These are phyloP conservation scores for Magnolia sinica DNA, from an alignment of 164 flowering plant genomes.

Conservation along the genomic window DNA sequence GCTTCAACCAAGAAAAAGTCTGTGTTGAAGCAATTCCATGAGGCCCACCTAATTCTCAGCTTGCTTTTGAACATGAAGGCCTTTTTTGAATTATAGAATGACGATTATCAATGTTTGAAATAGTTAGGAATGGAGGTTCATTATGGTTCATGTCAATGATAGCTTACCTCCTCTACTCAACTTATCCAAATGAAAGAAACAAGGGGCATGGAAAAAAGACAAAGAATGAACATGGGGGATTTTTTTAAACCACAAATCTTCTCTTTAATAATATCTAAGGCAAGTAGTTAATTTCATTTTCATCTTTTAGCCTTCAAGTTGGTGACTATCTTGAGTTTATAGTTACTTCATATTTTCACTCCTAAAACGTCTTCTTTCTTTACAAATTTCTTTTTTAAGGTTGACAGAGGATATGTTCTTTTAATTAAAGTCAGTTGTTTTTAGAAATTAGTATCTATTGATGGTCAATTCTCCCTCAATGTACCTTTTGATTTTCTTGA, in stretches of 20 bases:
- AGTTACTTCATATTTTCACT: neutral
- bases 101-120: no score
- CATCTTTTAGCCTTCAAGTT: neutral
- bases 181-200: conserved; percentile 36
- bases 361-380: neutral
- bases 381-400: conserved; percentile 32
- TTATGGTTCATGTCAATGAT: no score
- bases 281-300: conserved; percentile 6
- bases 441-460: conserved; percentile 52
- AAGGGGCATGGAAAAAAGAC: conserved; percentile 28
- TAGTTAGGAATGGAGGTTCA: no score
- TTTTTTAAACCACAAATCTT: conserved; percentile 63
- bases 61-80: no score
- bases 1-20: no score
- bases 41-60: no score
- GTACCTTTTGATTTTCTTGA: conserved; percentile 82
- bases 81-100: no score
- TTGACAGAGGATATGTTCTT: conserved; percentile 76
- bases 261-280: conserved; percentile 70
- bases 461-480: conserved; percentile 50
- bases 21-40: no score
- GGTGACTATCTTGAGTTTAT: neutral
- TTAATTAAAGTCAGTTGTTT: conserved; percentile 71
- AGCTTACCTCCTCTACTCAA: conserved; percentile 27
- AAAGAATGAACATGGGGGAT: conserved; percentile 45